phyloP scores from a whole-genome alignment of 2,329 filamentous ascomycete species.

The Dendryphion nanum region DNA sequence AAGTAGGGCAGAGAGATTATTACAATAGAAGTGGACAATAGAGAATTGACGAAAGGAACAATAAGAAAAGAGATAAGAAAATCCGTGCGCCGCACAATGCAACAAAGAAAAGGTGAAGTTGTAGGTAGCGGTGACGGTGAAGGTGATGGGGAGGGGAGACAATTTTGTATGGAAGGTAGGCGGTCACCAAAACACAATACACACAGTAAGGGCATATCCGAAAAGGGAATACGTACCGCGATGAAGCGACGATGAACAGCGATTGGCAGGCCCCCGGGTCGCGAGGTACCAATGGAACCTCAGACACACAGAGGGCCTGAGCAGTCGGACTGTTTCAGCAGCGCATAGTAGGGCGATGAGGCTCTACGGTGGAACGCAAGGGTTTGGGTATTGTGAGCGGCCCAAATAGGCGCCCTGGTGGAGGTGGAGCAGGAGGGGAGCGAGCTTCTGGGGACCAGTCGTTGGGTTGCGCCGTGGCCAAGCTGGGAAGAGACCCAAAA shows the following conservation, averaged over 20 bases:
- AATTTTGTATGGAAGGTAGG: constrained; percentile 14
- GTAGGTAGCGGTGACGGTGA: constrained; percentile 12
- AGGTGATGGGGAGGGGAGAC: constrained; percentile 10
- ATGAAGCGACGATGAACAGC: constrained; percentile 40
- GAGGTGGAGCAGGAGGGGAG: constrained; percentile 21
- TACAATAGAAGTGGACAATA: constrained; percentile 17
- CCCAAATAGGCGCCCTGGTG: constrained; percentile 37
- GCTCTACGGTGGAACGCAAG: constrained; percentile 41
- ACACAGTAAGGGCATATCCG: too few species aligned
- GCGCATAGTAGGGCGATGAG: constrained; percentile 40
- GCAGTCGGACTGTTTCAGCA: constrained; percentile 42
- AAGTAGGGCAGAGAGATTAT: constrained; percentile 8
- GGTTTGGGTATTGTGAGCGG: constrained; percentile 30
- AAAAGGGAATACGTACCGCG: constrained; percentile 41
- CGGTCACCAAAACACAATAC: too few species aligned
- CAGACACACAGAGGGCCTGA: constrained; percentile 37
- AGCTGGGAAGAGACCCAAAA: constrained; percentile 34
- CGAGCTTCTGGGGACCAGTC: constrained; percentile 39
- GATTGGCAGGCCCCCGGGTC: constrained; percentile 31
- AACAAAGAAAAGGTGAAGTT: constrained; percentile 27
- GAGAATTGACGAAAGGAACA: constrained; percentile 15
- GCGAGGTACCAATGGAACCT: constrained; percentile 37
- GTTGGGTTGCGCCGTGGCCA: constrained; percentile 32
- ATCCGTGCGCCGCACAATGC: constrained; percentile 34
- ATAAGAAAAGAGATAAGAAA: constrained; percentile 22